A percentile compares a stretch with the other conserved stretches of the same genome.
phyloP scores from a whole-genome alignment of 2,329 filamentous ascomycete genomes.

The Biscogniauxia marginata region DNA sequence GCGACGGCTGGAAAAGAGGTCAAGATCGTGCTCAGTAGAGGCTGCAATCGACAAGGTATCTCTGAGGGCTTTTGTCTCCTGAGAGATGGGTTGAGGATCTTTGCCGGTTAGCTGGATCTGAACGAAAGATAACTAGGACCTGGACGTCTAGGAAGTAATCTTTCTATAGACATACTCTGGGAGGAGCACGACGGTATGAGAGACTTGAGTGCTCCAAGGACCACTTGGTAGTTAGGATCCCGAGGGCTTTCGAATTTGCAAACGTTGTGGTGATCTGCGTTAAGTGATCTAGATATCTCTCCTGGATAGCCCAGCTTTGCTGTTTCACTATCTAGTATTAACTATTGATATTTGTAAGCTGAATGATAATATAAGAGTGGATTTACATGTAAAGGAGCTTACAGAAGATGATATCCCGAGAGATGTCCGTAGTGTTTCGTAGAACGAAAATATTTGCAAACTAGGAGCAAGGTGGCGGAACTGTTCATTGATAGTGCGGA shows the following conservation, averaged over 20 bases:
- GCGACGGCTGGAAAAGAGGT: slow-evolving; percentile 3
- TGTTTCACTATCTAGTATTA: slow-evolving; percentile 7
- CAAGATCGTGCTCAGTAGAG: slow-evolving; percentile 4
- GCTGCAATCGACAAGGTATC: neutral
- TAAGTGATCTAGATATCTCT: slow-evolving; percentile 5
- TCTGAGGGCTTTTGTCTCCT: neutral
- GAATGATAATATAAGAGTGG: neutral
- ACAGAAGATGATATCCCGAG: slow-evolving; percentile 5
- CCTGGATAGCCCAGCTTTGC: slow-evolving; percentile 10
- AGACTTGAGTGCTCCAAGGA: slow-evolving; percentile 6
- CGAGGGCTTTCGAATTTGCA: slow-evolving; percentile 8
- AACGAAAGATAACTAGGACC: neutral
- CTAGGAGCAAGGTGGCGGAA: slow-evolving; percentile 8
- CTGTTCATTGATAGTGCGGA: slow-evolving; percentile 10
- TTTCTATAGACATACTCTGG: neutral
- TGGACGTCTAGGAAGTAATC: neutral
- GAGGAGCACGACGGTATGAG: neutral
- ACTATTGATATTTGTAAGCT: neutral
- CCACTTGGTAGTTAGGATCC: slow-evolving; percentile 7
- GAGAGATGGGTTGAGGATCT: neutral
- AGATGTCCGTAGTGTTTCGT: slow-evolving; percentile 11
- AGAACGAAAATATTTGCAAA: slow-evolving; percentile 13
- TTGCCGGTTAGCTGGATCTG: neutral
- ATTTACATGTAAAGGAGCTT: neutral
- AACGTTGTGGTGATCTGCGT: slow-evolving; percentile 7